Evolutionary conservation across 805 yeast species (phyloP), one percentile per base, ranked within the genome.

Genomic region (Wickerhamiella azymoides): DNA sequence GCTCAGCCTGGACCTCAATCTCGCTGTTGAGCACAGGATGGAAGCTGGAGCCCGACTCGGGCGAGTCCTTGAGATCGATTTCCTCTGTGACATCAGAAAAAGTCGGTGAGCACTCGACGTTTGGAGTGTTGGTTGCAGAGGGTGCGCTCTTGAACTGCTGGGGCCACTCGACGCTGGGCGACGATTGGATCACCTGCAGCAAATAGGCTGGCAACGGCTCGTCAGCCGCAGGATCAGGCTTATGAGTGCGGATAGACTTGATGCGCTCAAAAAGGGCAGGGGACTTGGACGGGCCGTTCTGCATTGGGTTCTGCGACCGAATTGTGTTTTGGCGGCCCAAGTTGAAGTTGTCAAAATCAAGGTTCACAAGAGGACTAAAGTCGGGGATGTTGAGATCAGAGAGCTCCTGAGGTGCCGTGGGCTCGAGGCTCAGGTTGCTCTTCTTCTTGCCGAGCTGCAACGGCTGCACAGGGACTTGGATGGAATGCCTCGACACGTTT

Each of bases 191-290:
- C 50, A 56, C 50, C 35, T 50, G 41, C 10, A 53, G 48, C 17
- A 54, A 45, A 21, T 51, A 47, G 19, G 54, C 50, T 4, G 57
- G 55, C 8, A 55, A 45, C 2, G 50, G 50, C 35, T 48, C 53
- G 17, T 44, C 43, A 18, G 41, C 46, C 14, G 36, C 24, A 10
- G 40, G 41, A 13, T 43, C 46, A 4, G 39, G 45, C 37, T 40
- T n/a, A 16, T 50, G 45, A n/a, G 46, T 45, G 28, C 59, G 52
- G 10, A 54, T 44, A 5, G 58, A 52, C 5, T 51, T 43, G 27
- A 56, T 49, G 10, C 59, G 40, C 46, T 54, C 51, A 25, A 54
- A 43, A 19, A 54, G 45, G 21, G 40, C 49, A 21, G 53, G 51
- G 24, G 45, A 48, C 18, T 39, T 47, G 37, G 53, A 47, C 13